Evolutionary conservation across 2,329 filamentous ascomycete species (phyloP), one percentile per base, ranked within the genome.

Genomic region (Davidsoniella neocaledoniae): DNA sequence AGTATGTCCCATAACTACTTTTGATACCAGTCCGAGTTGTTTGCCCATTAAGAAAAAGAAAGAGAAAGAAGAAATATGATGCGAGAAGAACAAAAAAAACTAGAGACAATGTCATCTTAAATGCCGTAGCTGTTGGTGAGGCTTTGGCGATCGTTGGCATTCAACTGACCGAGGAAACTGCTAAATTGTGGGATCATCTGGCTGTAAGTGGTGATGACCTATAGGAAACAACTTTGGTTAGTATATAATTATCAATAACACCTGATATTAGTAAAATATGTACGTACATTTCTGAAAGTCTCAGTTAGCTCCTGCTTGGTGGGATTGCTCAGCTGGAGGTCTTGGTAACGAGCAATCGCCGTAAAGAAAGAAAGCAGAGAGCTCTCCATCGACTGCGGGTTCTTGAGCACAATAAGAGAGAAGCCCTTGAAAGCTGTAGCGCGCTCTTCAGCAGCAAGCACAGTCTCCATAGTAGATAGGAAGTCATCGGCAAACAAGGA

Each of bases 361-460:
- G 72, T 74, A 63, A 98, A 94, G 66, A 91, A 93, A 51, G 83
- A 76, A 36, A 82, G 71, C 39, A 98, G 70, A 52, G 80, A 83
- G 57, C 81, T 81, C 66, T 96, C 91, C 77, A 98, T 90, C 2
- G 87, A 86, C 60, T 87, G 77, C 0, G 91, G 91, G 59, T 96
- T 96, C 60, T 79, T 77, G 54, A 83, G 75, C 3, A 96, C 83
- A 44, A 94, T 75, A 57, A 83, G 74, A 49, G 85, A 84, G 66
- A 98, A 95, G 0, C 91, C 91, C 58, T 86, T 79, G 63, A 96
- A 86, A 0, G 91, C 90, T 23, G 88, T 88, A 1, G 84, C 86
- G 67, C 98, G 98, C 66, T 98, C 91, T 54, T 94, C 85, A 2
- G 86, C 90, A 59, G 85, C 81, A 48, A 86, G 82, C 29, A 96